Evolutionary conservation across 23 red algal genomes (phyloP), one percentile per base, ranked within the genome.

Genomic region (Pyropia yezoensis): DNA sequence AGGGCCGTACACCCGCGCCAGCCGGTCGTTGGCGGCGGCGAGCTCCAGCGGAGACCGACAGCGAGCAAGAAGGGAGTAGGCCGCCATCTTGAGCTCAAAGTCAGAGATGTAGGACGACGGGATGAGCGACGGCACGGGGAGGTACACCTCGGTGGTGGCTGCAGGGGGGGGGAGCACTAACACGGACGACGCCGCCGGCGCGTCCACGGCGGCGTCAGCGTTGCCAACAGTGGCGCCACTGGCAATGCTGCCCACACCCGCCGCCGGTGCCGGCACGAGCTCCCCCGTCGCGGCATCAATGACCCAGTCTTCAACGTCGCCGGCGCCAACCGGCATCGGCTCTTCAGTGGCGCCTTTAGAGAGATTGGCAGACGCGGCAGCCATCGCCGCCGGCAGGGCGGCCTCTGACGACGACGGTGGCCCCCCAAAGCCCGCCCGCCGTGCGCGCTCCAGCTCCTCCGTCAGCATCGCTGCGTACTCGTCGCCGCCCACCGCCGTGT

Each of bases 401-500:
- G 0, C 39, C 39, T 13, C 39, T 13, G 7, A 6, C 30, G n/a
- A 2, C 30, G 30, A 3, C 39, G 39, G 39, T 6, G 39, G 30
- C 30, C 39, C 39, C 11, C 11, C 7, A 47, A 47, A 12, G 39
- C 39, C 39, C 4, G 12, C 11, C 39, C 39, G 39, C 16, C 70
- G 49, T 13, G 70, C 62, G 20, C 58, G 61, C 63, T 87, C 82
- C 7, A 87, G 71, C 65, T 87, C 82, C 61, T 87, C 82, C 8
- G 70, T 52, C 18, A 87, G 71, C 82, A 87, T 87, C 22, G 52
- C 21, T 2, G 82, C 69, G 52, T 87, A 87, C 32, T 87, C 82
- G 29, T 74, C 71, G 1, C 62, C 82, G 24, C 71, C 82, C 32
- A 87, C 23, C 14, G 82, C 58, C 18, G 54, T 39, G 63, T 87